These are phyloP conservation scores for Fusarium algeriense DNA, from an alignment of 2,329 filamentous ascomycete species.

Conservation along the genomic window DNA sequence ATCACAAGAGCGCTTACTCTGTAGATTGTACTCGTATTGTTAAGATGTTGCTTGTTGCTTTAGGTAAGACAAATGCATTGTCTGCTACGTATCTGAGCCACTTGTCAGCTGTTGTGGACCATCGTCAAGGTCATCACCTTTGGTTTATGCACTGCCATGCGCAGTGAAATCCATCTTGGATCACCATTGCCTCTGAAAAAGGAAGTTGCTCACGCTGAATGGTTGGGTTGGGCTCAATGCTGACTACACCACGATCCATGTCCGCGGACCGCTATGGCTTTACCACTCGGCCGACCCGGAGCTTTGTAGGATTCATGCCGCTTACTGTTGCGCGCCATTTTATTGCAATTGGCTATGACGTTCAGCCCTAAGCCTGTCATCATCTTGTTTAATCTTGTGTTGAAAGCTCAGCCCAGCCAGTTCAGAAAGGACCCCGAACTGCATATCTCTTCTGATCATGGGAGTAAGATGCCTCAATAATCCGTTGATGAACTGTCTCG, in stretches of 20 bases:
- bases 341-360: not conserved
- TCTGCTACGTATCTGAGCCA: conserved; percentile 8
- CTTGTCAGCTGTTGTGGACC: conserved; percentile 18
- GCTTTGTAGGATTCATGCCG: not conserved
- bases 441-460: not conserved
- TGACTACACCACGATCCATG: not conserved
- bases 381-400: not conserved
- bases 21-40: not conserved
- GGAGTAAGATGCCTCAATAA: not conserved
- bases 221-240: not conserved
- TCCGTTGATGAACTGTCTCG: not conserved
- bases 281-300: conserved; percentile 20
- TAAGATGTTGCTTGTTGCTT: not conserved
- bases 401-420: not conserved
- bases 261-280: conserved; percentile 4
- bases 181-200: conserved; percentile 4
- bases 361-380: conserved; percentile 13
- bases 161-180: conserved; percentile 20
- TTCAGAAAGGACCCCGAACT: not conserved
- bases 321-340: conserved; percentile 5
- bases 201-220: conserved; percentile 13
- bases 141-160: conserved; percentile 24
- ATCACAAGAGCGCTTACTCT: not conserved
- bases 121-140: not conserved
- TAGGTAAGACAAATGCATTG: not conserved